Percentiles rank a stretch among this genome's conserved stretches.
Evolutionary conservation across 129 eudicot genomes (phyloP).

Genomic region (Escallonia herrerae): DNA sequence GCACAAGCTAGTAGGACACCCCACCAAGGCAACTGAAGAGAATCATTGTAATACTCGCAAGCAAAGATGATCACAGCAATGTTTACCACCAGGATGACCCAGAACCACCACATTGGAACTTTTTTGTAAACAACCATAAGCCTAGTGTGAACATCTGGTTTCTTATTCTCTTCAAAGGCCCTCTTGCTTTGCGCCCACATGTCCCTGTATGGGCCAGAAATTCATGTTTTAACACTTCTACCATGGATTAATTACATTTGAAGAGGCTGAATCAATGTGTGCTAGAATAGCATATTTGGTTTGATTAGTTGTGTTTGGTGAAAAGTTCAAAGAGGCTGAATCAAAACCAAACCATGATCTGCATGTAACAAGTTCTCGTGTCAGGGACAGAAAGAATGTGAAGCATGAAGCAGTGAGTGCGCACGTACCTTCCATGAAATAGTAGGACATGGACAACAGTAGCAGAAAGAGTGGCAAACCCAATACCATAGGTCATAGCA

Average conservation of each 20-base stretch:
- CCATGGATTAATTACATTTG: too few species aligned
- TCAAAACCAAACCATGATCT: too few species aligned
- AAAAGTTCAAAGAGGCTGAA: too few species aligned
- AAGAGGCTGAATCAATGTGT: too few species aligned
- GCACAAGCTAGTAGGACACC: slow-evolving; percentile 56
- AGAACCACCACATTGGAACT: slow-evolving; percentile 81
- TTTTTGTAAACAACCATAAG: slow-evolving; percentile 52
- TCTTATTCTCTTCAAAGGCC: slow-evolving; percentile 18
- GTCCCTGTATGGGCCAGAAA: slow-evolving; percentile 28
- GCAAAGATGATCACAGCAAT: slow-evolving; percentile 38
- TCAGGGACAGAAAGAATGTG: not conserved
- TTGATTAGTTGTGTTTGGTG: too few species aligned
- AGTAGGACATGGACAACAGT: slow-evolving; percentile 42
- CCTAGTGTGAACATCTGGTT: slow-evolving; percentile 53
- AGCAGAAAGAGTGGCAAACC: slow-evolving; percentile 54
- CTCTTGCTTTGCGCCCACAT: slow-evolving; percentile 29
- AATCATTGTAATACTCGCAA: slow-evolving; percentile 24
- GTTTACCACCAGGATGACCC: slow-evolving; percentile 23
- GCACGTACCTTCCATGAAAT: slow-evolving; percentile 43
- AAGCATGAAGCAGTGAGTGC: not conserved
- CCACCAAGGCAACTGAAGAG: slow-evolving; percentile 71
- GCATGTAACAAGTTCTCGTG: too few species aligned
- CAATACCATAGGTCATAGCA: slow-evolving; percentile 51
- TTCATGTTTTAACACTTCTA: too few species aligned
- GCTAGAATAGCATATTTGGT: too few species aligned